Evolutionary conservation across 495 filamentous ascomycete species (phyloP), one percentile per base, ranked within the genome.

Genomic region (Annulohypoxylon nitens): DNA sequence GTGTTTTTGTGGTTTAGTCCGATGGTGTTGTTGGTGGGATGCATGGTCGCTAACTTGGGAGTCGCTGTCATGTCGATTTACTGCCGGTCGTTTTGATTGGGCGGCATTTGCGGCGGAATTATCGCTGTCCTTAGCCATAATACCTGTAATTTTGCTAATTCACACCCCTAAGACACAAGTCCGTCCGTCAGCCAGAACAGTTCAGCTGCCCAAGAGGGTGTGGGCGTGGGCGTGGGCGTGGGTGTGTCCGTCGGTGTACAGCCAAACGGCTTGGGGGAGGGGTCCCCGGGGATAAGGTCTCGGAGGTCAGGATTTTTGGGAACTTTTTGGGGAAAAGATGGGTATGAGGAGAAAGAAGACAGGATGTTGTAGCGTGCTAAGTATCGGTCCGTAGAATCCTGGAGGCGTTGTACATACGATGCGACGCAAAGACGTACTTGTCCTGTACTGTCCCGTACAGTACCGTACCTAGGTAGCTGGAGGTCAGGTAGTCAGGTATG

Each of bases 71-170:
- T 75, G 64, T 61, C 78, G 79, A 74, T 71, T 74, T 61, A 78
- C 67, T 14, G 80, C 30, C 55, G 84, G 79, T 64, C 80, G 77
- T 77, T 83, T 85, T 85, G 83, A 86, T 86, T 86, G 84, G 84
- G 75, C 73, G 69, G 76, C 73, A 74, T 48, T 62, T 53, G 66
- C 51, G 63, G 72, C 37, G 36, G 72, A 71, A 75, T 71, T 68
- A n/a, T 75, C 67, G 34, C 26, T 48, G 20, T 71, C 72, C 72
- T 75, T 75, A 54, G 72, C 72, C 72, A 75, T 75, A 63, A 39
- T 68, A 62, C 53, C 34, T 39, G 36, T 36, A 43, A 67, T 18
- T 61, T 70, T 66, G 45, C 53, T 71, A 61, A 67, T 68, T 68
- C 62, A 60, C 62, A 54, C 67, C 67, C 67, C 67, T 74, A 74